These are phyloP conservation scores for Pseudogymnoascus sp. DNA, from an alignment of 2,329 filamentous ascomycete genomes.

Conservation along the genomic window DNA sequence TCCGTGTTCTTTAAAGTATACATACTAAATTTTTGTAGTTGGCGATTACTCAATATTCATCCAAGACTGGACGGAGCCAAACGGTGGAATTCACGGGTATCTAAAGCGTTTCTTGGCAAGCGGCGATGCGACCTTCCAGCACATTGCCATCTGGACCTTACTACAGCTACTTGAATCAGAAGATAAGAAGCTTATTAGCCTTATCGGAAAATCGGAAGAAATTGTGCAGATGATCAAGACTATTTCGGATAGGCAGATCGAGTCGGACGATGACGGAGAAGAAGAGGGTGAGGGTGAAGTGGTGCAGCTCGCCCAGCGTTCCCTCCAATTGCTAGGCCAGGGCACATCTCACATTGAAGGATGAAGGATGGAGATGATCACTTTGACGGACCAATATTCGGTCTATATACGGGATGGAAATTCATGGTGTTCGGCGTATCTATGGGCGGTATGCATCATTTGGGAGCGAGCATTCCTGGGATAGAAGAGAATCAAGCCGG, in stretches of 20 bases:
- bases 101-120: conserved; percentile 87
- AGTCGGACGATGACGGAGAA: conserved; percentile 77
- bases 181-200: conserved; percentile 78
- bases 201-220: conserved; percentile 84
- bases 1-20: conserved; percentile 10
- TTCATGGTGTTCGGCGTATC: conserved; percentile 33
- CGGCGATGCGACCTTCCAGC: conserved; percentile 94
- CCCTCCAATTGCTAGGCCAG: conserved; percentile 78
- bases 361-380: conserved; percentile 53
- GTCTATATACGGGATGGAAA: conserved; percentile 27
- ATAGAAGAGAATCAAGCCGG: conserved; percentile 22
- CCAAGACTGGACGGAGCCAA: conserved; percentile 85
- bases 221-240: conserved; percentile 86
- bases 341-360: conserved; percentile 72
- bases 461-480: conserved; percentile 32
- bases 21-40: conserved; percentile 54
- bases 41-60: conserved; percentile 96
- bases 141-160: conserved; percentile 97
- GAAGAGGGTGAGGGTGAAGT: conserved; percentile 93
- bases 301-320: conserved; percentile 82
- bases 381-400: conserved; percentile 2
- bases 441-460: conserved; percentile 24
- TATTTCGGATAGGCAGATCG: conserved; percentile 83
- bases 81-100: conserved; percentile 93
- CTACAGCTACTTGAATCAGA: conserved; percentile 93